phyloP scores from a whole-genome alignment of 78 protist species.

The Emiliania huxleyi region DNA sequence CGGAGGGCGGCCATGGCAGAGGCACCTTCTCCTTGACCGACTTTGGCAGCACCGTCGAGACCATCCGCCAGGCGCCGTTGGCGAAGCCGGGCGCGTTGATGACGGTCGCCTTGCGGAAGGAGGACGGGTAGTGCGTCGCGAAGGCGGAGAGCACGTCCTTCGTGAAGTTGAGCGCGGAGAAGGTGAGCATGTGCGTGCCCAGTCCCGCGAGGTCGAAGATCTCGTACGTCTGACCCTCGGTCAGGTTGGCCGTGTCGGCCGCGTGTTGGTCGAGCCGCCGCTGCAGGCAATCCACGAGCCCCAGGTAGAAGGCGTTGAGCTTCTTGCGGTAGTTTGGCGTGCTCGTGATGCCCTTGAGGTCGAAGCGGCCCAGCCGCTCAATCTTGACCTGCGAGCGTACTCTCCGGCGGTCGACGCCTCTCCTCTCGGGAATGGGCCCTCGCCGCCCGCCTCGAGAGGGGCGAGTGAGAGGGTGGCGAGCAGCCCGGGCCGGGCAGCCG shows the following conservation, averaged over 20 bases:
- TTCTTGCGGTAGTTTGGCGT: not conserved
- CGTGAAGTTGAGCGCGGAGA: not conserved
- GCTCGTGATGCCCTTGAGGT: not conserved
- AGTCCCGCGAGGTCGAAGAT: not conserved
- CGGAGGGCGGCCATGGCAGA: too few species aligned
- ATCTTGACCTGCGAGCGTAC: not conserved
- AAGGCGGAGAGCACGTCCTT: not conserved
- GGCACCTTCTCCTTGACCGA: not conserved
- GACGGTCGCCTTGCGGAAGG: not conserved
- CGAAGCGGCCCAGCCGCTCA: not conserved
- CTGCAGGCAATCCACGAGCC: not conserved
- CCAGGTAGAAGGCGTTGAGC: not conserved
- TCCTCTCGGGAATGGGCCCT: too few species aligned
- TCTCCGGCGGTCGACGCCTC: too few species aligned
- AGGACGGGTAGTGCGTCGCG: conserved; percentile 6
- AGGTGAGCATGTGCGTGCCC: not conserved
- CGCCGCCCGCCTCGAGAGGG: too few species aligned
- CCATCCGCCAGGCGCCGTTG: not conserved
- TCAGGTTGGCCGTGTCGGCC: not conserved
- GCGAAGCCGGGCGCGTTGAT: not conserved
- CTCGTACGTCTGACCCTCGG: not conserved
- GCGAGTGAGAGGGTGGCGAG: too few species aligned
- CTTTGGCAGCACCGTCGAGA: not conserved
- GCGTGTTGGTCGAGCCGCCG: not conserved
- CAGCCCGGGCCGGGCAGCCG: too few species aligned